Base-by-base conservation (phyloP, 2,329 filamentous ascomycete genomes). In the Colletotrichum euphorbiae region DNA sequence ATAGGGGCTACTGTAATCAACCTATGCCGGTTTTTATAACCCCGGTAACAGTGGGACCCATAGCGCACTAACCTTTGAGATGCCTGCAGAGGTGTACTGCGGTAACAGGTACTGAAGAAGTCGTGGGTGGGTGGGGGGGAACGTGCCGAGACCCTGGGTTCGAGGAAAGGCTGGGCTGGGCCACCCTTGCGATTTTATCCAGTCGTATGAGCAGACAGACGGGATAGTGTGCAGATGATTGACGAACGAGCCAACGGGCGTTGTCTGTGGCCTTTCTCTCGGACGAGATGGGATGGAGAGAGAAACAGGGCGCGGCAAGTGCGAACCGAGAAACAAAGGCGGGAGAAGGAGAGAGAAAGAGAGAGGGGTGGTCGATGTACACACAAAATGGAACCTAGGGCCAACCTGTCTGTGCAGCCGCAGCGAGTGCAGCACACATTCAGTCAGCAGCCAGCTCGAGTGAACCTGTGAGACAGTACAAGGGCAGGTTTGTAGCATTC, bases 201-300 rank as follows among this genome's bases (percentile, higher is more conserved):
- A 54, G 45, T 64, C 19, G 40, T 48, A 45, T 59, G 54, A 59
- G 43, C 24, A 24, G 24, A 33, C 43, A n/a, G 42, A 33, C 24
- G 50, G 48, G 48, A 67, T 62, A 62, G 12, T 55, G 56, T 67
- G 55, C 62, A 62, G 62, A 43, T 67, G 36, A 33, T 48, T 45
- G 45, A 68, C 12, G 61, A 57, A 50, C 46, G 4, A 58, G 45
- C 33, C 40, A 28, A 57, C 52, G 38, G 52, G n/a, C 38, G 28
- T 36, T 17, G 46, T 65, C 65, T 58, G 65, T 65, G 65, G 46
- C 45, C 60, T 46, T 40, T 40, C 17, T 46, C 46, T 40, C 17
- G 42, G 28, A 13, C 36, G 40, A 46, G 31, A 68, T 58, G 60
- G 54, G 60, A 65, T 21, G 60, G 45, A 40, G 40, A 52, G 21